Evolutionary conservation across 2,329 filamentous ascomycete genomes (phyloP).

Genomic region (Arthrinium puccinioides): DNA sequence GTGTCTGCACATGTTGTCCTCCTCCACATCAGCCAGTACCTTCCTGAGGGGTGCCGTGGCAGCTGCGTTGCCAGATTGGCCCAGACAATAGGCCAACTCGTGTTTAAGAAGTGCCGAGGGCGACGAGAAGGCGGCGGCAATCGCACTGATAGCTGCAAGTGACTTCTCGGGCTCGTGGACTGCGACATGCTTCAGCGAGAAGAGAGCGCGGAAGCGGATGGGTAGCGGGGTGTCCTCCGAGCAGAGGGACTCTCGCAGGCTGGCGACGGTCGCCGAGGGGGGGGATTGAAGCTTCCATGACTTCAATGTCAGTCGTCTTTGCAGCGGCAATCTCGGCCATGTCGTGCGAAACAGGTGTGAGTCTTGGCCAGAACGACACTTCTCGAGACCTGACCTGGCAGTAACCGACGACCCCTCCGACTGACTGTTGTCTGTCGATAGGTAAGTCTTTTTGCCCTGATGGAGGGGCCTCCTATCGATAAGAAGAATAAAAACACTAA

Average conservation of each 20-base stretch:
- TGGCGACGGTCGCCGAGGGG: slow-evolving; percentile 39
- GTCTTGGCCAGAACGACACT: too few species aligned
- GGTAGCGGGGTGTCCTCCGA: slow-evolving; percentile 78
- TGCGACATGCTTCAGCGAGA: slow-evolving; percentile 93
- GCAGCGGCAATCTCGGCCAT: not conserved
- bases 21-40: slow-evolving; percentile 69
- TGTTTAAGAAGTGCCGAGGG: slow-evolving; percentile 90
- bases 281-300: slow-evolving; percentile 1
- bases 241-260: slow-evolving; percentile 68
- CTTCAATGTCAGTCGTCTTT: not conserved
- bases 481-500: too few species aligned
- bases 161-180: slow-evolving; percentile 58
- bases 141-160: slow-evolving; percentile 61
- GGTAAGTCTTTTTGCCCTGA: too few species aligned
- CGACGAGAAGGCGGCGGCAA: slow-evolving; percentile 78
- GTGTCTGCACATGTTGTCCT: slow-evolving; percentile 93
- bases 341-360: not conserved
- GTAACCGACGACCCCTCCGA: too few species aligned
- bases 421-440: too few species aligned
- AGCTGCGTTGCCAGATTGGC: slow-evolving; percentile 74
- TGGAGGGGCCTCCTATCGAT: too few species aligned
- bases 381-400: too few species aligned
- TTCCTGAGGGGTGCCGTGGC: slow-evolving; percentile 65
- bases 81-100: slow-evolving; percentile 93
- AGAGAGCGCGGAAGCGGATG: slow-evolving; percentile 88